A percentile compares a stretch with the other conserved stretches of the same genome.
Conservation (phyloP, 495 filamentous ascomycete species). For the Podospora pseudocomata region DNA sequence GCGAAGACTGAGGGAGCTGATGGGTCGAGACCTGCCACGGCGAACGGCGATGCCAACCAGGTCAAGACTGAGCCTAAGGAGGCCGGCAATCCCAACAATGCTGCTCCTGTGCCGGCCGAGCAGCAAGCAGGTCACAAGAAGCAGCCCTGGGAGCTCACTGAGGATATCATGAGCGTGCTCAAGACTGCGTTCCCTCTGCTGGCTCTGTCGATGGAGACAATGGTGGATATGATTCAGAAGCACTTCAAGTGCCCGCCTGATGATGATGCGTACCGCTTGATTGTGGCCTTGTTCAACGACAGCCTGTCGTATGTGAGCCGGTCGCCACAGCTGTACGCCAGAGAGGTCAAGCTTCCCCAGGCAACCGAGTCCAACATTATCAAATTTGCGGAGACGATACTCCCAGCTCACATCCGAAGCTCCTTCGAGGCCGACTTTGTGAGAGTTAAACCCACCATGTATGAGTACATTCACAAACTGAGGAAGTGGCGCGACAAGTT, state of each 20-base stretch:
- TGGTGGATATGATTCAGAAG: conserved; percentile 98
- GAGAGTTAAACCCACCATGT: conserved; percentile 86
- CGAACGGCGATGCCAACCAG: conserved; percentile 36
- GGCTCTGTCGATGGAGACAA: conserved; percentile 96
- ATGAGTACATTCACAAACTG: conserved; percentile 95
- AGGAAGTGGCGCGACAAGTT: conserved; percentile 97
- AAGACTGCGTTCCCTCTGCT: conserved; percentile 96
- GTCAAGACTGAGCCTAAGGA: conserved; percentile 42
- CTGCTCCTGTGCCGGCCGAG: conserved; percentile 26
- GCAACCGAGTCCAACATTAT: conserved; percentile 95
- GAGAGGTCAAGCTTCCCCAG: conserved; percentile 82
- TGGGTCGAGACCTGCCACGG: conserved; percentile 48
- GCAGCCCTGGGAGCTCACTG: conserved; percentile 88
- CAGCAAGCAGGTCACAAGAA: conserved; percentile 56
- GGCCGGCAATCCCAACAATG: conserved; percentile 39
- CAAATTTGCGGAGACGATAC: conserved; percentile 91
- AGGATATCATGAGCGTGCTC: conserved; percentile 88
- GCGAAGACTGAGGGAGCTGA: conserved; percentile 21
- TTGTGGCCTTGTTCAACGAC: conserved; percentile 94
- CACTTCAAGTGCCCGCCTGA: conserved; percentile 98
- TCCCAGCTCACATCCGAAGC: conserved; percentile 86
- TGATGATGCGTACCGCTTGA: conserved; percentile 96
- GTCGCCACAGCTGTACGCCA: conserved; percentile 76
- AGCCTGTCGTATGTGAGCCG: conserved; percentile 84
- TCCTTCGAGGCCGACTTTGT: conserved; percentile 97